Percentiles rank a stretch among this genome's conserved stretches.
These are phyloP conservation scores for Lactuca saligna DNA, from an alignment of 129 eudicot genomes.

Conservation along the genomic window DNA sequence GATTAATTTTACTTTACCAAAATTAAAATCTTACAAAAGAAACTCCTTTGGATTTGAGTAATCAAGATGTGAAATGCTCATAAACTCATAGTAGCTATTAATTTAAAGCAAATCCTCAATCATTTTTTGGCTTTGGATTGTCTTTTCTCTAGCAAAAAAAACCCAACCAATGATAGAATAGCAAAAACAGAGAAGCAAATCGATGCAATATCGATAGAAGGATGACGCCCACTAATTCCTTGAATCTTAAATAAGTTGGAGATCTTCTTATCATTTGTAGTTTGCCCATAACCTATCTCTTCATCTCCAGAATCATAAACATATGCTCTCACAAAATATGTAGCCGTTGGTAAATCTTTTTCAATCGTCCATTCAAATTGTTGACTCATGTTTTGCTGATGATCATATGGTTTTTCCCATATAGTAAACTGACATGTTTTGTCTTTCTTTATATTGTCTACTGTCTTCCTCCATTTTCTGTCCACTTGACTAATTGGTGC, in stretches of 20 bases:
- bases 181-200: conserved; percentile 42
- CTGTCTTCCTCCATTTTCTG: conserved; percentile 44
- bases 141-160: conserved; percentile 34
- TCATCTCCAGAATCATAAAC: conserved; percentile 24
- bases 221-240: conserved; percentile 39
- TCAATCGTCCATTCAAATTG: conserved; percentile 33
- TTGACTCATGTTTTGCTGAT: neutral
- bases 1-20: too few relatives aligned
- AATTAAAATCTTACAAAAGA: neutral
- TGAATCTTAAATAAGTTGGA: conserved; percentile 34
- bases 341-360: conserved; percentile 38
- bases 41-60: neutral
- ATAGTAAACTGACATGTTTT: conserved; percentile 44
- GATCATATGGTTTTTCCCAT: conserved; percentile 25
- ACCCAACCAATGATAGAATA: conserved; percentile 37
- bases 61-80: neutral
- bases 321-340: conserved; percentile 41
- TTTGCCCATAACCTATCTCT: conserved; percentile 40
- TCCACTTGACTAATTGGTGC: conserved; percentile 48
- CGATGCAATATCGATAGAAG: conserved; percentile 38
- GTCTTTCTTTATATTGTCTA: conserved; percentile 37
- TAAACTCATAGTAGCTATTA: neutral
- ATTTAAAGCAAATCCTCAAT: neutral
- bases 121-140: conserved; percentile 23
- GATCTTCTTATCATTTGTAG: conserved; percentile 33